These are phyloP conservation scores for Cyclocybe aegerita DNA, from an alignment of 768 basidiomycete species.

Conservation along the genomic window DNA sequence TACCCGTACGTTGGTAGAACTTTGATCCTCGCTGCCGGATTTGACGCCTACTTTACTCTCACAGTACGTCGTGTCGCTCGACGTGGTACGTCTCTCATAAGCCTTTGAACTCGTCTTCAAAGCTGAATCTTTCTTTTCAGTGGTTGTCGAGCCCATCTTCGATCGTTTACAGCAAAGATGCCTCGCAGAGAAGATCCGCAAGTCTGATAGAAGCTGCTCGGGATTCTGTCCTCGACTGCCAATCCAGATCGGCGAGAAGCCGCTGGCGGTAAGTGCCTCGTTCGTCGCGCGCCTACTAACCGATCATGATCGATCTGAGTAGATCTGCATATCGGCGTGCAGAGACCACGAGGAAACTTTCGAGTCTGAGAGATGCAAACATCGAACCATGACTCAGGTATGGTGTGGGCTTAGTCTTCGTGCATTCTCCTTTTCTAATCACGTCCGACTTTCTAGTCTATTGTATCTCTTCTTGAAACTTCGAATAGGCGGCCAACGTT, in stretches of 20 bases:
- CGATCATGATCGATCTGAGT: not conserved
- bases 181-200: not conserved
- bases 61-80: not conserved
- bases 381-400: constrained; percentile 2
- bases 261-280: not conserved
- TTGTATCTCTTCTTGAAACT: too few species aligned
- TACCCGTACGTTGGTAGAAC: constrained; percentile 1
- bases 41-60: not conserved
- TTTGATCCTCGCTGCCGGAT: not conserved
- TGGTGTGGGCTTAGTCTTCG: not conserved
- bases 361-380: not conserved
- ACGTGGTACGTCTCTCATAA: too few species aligned
- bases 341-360: constrained; percentile 5
- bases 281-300: not conserved
- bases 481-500: too few species aligned
- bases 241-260: not conserved
- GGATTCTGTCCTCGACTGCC: constrained; percentile 8
- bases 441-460: not conserved
- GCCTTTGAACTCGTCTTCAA: too few species aligned
- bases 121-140: not conserved
- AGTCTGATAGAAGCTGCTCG: not conserved
- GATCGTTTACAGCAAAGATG: not conserved
- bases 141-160: not conserved
- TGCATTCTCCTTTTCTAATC: not conserved
- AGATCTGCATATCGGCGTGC: constrained; percentile 15